Conservation (phyloP, 2,329 filamentous ascomycete genomes). For the Pleurostoma richardsiae region DNA sequence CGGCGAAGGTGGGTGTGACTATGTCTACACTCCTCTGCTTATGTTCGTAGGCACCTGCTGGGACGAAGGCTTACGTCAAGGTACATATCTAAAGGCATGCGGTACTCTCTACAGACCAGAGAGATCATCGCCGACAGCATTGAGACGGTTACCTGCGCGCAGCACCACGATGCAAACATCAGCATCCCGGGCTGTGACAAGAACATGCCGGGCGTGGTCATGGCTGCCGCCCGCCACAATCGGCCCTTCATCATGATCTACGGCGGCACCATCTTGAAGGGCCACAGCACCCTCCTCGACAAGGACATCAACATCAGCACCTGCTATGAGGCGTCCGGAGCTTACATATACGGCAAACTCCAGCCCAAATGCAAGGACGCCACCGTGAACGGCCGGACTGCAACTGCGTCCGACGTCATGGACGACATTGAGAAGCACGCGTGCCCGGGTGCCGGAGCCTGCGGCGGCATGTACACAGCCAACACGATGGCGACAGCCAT, state of each 20-base stretch:
- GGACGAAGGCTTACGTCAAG: not conserved
- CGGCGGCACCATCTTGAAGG: constrained; percentile 83
- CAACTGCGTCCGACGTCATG: constrained; percentile 72
- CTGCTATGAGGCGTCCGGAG: constrained; percentile 83
- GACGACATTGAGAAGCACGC: constrained; percentile 76
- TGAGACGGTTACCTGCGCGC: constrained; percentile 87
- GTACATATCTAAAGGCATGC: constrained; percentile 61
- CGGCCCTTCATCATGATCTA: constrained; percentile 94
- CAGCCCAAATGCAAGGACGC: constrained; percentile 61
- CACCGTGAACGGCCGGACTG: constrained; percentile 43
- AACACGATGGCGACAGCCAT: constrained; percentile 92
- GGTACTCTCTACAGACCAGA: constrained; percentile 83
- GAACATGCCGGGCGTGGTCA: constrained; percentile 92
- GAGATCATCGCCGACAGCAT: constrained; percentile 94
- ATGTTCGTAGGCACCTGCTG: not conserved
- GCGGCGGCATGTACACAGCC: constrained; percentile 83
- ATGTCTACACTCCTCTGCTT: not conserved
- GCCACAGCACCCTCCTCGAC: constrained; percentile 71
- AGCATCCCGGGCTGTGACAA: constrained; percentile 93
- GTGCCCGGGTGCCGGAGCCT: constrained; percentile 71
- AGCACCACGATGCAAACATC: constrained; percentile 90
- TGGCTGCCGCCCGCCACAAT: constrained; percentile 88
- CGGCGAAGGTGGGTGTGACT: constrained; percentile 60
- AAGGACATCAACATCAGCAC: constrained; percentile 83
- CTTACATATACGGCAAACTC: constrained; percentile 72